Evolutionary conservation across 1,139 yeast species (phyloP).

Genomic region (Eremothecium cymbalariae): DNA sequence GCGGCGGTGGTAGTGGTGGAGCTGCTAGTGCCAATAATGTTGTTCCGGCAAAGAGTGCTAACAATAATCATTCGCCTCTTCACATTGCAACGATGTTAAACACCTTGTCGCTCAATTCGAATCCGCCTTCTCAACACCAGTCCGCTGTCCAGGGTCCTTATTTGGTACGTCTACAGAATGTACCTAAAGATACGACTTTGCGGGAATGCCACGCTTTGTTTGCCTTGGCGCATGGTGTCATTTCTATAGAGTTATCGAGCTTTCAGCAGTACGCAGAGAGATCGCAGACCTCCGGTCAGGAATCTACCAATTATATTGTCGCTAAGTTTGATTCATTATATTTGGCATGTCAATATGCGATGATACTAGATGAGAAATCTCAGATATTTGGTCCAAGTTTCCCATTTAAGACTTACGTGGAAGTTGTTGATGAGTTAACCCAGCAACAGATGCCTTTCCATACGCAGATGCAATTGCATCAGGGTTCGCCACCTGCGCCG

Average conservation of each 20-base stretch:
- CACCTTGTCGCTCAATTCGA: slow-evolving; percentile 17
- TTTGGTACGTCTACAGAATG: slow-evolving; percentile 39
- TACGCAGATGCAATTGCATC: slow-evolving; percentile 10
- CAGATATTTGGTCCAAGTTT: slow-evolving; percentile 53
- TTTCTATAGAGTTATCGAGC: slow-evolving; percentile 48
- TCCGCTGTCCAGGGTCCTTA: slow-evolving; percentile 22
- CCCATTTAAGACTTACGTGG: slow-evolving; percentile 44
- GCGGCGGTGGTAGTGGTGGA: slow-evolving; percentile 10
- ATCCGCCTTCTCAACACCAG: slow-evolving; percentile 12
- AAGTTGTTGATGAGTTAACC: slow-evolving; percentile 37
- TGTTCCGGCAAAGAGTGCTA: slow-evolving; percentile 6
- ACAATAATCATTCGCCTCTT: slow-evolving; percentile 19
- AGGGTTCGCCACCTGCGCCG: slow-evolving; percentile 7
- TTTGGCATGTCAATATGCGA: slow-evolving; percentile 66
- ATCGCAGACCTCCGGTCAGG: slow-evolving; percentile 22
- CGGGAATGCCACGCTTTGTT: slow-evolving; percentile 76
- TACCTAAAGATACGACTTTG: slow-evolving; percentile 64
- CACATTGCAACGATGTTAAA: slow-evolving; percentile 28
- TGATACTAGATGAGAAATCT: slow-evolving; percentile 53
- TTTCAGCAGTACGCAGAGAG: slow-evolving; percentile 25
- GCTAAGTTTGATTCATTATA: slow-evolving; percentile 60
- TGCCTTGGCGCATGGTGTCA: slow-evolving; percentile 69
- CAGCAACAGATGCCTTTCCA: slow-evolving; percentile 25
- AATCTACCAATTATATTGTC: slow-evolving; percentile 30
- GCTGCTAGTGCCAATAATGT: slow-evolving; percentile 8